phyloP scores from a whole-genome alignment of 805 yeast genomes.

The Candida incommunis region DNA sequence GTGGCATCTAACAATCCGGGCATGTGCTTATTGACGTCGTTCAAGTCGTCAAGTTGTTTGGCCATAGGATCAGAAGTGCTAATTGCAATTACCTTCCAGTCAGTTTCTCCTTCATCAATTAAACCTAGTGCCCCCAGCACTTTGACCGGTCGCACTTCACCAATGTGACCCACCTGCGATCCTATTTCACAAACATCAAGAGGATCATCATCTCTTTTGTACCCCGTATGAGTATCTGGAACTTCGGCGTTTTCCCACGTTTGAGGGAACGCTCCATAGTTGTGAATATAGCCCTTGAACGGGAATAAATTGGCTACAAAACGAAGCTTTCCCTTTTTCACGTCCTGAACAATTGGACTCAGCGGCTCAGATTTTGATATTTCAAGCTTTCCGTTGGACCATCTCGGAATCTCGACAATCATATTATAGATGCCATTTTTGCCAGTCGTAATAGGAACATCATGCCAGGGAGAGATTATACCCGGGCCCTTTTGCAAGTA shows the following conservation, averaged over 20 bases:
- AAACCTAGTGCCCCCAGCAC: constrained; percentile 83
- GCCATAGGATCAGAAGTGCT: constrained; percentile 56
- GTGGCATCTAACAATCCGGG: constrained; percentile 63
- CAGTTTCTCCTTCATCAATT: constrained; percentile 88
- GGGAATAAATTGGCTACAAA: constrained; percentile 73
- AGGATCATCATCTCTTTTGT: constrained; percentile 80
- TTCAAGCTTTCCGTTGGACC: constrained; percentile 78
- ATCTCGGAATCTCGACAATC: constrained; percentile 89
- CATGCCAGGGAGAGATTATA: constrained; percentile 73
- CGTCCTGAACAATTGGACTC: constrained; percentile 74
- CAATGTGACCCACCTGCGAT: constrained; percentile 33
- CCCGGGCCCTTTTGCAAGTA: constrained; percentile 70
- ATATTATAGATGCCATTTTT: constrained; percentile 52
- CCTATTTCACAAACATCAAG: constrained; percentile 84
- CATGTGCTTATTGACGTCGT: constrained; percentile 51
- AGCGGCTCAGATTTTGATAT: constrained; percentile 41
- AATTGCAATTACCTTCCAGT: constrained; percentile 77
- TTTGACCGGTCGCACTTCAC: constrained; percentile 67
- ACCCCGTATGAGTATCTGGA: constrained; percentile 25
- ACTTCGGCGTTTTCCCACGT: constrained; percentile 86
- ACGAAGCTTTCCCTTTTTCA: constrained; percentile 59
- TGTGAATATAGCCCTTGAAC: constrained; percentile 70
- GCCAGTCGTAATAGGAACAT: constrained; percentile 64
- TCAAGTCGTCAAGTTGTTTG: constrained; percentile 40
- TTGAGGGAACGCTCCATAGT: constrained; percentile 47